phyloP scores from a whole-genome alignment of 768 basidiomycete species.

The Termitomyces sp. region DNA sequence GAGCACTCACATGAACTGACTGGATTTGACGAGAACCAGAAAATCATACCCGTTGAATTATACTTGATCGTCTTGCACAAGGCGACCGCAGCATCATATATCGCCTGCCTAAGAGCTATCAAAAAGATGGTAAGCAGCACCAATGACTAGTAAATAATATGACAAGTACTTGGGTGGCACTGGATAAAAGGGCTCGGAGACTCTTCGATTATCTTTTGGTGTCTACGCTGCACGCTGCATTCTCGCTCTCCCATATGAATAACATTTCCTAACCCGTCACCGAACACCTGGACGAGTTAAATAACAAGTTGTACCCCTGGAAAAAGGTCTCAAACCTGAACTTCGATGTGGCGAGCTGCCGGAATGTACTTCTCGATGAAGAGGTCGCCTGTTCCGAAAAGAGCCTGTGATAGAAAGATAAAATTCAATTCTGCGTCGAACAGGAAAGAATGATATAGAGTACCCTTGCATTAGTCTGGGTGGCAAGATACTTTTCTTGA shows the following conservation, averaged over 20 bases:
- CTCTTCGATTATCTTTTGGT: constrained; percentile 74
- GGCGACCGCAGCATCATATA: constrained; percentile 49
- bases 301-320: not conserved
- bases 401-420: not conserved
- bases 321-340: constrained; percentile 37
- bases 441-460: not conserved
- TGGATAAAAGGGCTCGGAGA: constrained; percentile 55
- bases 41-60: constrained; percentile 46
- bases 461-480: constrained; percentile 41
- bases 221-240: constrained; percentile 61
- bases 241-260: constrained; percentile 67
- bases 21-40: not conserved
- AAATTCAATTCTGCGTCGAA: not conserved
- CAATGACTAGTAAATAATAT: no score
- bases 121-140: not conserved
- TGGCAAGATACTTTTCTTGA: constrained; percentile 24
- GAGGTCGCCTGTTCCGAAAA: constrained; percentile 46
- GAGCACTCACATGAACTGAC: not conserved
- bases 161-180: constrained; percentile 33
- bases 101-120: constrained; percentile 35
- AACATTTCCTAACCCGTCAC: constrained; percentile 52
- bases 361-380: constrained; percentile 58
- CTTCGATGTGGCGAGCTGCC: constrained; percentile 56
- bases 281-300: constrained; percentile 47
- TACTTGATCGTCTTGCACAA: constrained; percentile 47